Evolutionary conservation across 257 asterid genomes (phyloP), one percentile per base, ranked within the genome.

Genomic region (Avicennia marina): DNA sequence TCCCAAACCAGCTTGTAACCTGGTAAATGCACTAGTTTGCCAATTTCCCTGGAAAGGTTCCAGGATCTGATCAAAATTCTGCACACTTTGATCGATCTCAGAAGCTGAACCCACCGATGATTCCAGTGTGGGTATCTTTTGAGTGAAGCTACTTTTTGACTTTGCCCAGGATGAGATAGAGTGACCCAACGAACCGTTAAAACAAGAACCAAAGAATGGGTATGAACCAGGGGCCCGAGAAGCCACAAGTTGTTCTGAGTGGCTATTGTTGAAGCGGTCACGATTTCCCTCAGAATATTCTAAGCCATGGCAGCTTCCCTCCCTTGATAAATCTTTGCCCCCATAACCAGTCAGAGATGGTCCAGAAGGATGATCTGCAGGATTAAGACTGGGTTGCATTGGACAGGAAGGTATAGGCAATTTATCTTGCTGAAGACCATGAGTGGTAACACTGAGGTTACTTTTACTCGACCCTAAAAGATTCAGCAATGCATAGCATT

Each of bases 131-230:
- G 27, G 34, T 12, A 67, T 31, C 49, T 78, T 82, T 66, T 79
- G 89, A 50, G 81, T 60, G 65, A 78, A 73, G 73, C 77, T 62
- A 63, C 72, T 58, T 7, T 67, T 46, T n/a, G 91, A 77, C 63
- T 78, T 90, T 57, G 72, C 82, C 94, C 85, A 77, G 24, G 95
- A 62, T 7, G 86, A 58, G 57, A 69, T 74, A 3, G 80, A 36
- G 22, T 83, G 89, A 13, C 84, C 66, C 83, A 81, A 76, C 10
- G 84, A 65, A 63, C 76, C 67, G 46, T 80, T 44, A 38, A 63
- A 66, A 36, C 41, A 36, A 22, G 88, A 72, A 64, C 65, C 66
- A 17, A 56, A 63, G 60, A 69, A 78, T 4, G 83, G 71, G 54
- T 54, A 78, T 8, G 86, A 70, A 65, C 63, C 63, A 26, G 78